phyloP scores from a whole-genome alignment of 208 protist species.

The Leishmania martiniquensis region DNA sequence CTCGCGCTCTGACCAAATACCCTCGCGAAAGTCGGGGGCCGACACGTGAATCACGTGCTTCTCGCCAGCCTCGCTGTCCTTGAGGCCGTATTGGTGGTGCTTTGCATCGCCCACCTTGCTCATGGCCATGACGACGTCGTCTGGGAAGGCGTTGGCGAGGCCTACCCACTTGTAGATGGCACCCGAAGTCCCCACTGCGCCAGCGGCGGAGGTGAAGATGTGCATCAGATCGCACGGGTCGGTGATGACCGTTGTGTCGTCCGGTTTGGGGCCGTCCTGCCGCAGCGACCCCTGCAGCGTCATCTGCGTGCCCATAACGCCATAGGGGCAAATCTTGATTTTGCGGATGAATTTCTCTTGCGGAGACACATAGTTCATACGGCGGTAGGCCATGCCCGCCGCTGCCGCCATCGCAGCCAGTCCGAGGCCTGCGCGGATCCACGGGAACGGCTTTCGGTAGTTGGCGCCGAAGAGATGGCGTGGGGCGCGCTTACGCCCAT shows the following conservation, averaged over 20 bases:
- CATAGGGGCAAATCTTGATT: constrained; percentile 78
- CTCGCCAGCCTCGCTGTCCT: constrained; percentile 32
- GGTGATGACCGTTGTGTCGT: constrained; percentile 67
- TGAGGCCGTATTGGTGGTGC: constrained; percentile 65
- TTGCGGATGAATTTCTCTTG: constrained; percentile 81
- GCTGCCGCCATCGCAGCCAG: constrained; percentile 42
- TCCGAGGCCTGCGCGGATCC: constrained; percentile 59
- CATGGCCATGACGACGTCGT: constrained; percentile 71
- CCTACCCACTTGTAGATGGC: constrained; percentile 90
- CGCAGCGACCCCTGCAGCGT: constrained; percentile 59
- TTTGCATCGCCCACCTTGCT: constrained; percentile 77
- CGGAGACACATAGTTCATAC: constrained; percentile 58
- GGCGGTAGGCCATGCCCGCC: constrained; percentile 44
- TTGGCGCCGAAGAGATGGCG: constrained; percentile 68
- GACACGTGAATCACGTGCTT: constrained; percentile 84
- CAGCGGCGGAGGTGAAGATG: constrained; percentile 59
- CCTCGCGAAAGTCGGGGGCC: constrained; percentile 84
- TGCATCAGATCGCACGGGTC: constrained; percentile 73
- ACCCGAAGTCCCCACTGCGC: constrained; percentile 69
- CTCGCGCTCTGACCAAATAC: constrained; percentile 80
- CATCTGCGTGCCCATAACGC: constrained; percentile 86
- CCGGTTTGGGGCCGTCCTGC: constrained; percentile 56
- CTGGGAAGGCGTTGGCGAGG: constrained; percentile 61
- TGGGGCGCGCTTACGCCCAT: constrained; percentile 79
- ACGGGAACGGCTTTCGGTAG: constrained; percentile 72